These are phyloP conservation scores for Xylariaceae sp. DNA, from an alignment of 2,329 filamentous ascomycete species.

Conservation along the genomic window DNA sequence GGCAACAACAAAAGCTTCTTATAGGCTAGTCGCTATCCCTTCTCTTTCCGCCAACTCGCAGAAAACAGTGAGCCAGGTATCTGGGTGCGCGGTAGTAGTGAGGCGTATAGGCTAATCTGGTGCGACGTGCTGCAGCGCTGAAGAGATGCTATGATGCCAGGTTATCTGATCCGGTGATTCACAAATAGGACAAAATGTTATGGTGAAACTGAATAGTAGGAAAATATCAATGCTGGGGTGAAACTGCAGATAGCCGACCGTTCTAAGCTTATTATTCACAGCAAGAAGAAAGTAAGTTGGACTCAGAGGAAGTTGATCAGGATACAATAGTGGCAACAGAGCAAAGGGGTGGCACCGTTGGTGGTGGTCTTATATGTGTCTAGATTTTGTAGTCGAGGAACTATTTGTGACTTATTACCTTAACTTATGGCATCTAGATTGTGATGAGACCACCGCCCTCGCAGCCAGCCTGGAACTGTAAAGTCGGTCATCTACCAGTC, in stretches of 20 bases:
- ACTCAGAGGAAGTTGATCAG: not conserved
- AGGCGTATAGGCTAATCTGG: constrained; percentile 10
- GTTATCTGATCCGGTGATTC: constrained; percentile 6
- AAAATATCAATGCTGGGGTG: not conserved
- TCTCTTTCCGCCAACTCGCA: constrained; percentile 2
- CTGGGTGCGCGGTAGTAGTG: constrained; percentile 1
- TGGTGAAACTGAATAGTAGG: not conserved
- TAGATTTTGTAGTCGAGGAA: too few species aligned
- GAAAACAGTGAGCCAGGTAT: not conserved
- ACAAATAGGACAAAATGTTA: constrained; percentile 4
- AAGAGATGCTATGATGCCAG: not conserved
- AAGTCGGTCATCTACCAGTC: too few species aligned
- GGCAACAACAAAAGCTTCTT: constrained; percentile 7
- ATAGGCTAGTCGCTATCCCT: constrained; percentile 5
- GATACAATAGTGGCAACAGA: not conserved
- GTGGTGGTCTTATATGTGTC: too few species aligned
- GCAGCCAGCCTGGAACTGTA: too few species aligned
- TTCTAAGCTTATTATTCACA: constrained; percentile 1
- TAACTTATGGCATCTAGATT: constrained; percentile 6
- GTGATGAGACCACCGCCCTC: constrained; percentile 12
- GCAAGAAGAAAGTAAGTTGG: not conserved
- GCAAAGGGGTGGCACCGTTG: constrained; percentile 1
- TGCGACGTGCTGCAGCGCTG: constrained; percentile 17
- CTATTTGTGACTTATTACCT: constrained; percentile 10
- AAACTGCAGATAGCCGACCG: constrained; percentile 6